Conservation (phyloP, 176 grass and related monocot species). For the Urochloa ruziziensis region DNA sequence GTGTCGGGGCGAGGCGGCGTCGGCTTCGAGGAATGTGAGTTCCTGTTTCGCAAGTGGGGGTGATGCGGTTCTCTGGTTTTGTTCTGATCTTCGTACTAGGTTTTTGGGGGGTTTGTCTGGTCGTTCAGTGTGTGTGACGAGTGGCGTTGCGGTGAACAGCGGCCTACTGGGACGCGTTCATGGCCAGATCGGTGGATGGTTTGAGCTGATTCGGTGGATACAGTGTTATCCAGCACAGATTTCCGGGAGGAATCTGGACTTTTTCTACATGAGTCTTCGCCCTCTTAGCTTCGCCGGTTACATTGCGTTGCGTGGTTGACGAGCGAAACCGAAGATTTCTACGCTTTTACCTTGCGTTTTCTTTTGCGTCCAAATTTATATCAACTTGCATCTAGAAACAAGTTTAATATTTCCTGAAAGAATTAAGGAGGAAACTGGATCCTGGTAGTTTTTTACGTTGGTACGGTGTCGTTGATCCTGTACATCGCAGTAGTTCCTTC, state of each 20-base stretch:
- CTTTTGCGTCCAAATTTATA: not conserved
- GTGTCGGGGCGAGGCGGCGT: not conserved
- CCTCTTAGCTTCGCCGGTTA: not conserved
- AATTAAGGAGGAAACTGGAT: not conserved
- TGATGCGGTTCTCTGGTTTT: not conserved
- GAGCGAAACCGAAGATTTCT: not conserved
- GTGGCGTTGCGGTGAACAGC: not conserved
- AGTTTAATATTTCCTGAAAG: not conserved
- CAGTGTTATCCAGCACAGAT: not conserved
- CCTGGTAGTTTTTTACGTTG: not conserved
- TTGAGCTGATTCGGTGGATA: not conserved
- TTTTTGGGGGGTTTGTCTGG: not conserved
- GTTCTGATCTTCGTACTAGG: not conserved
- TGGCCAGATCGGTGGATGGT: slow-evolving; percentile 33
- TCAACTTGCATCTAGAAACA: not conserved
- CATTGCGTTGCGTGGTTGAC: slow-evolving; percentile 34
- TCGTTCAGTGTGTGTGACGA: not conserved
- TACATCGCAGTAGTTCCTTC: not conserved
- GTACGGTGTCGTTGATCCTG: not conserved
- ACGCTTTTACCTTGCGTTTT: not conserved
- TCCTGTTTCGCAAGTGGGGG: not conserved
- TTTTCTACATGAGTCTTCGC: not conserved
- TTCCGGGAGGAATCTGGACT: slow-evolving; percentile 9
- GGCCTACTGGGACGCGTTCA: not conserved
- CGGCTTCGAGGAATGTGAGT: slow-evolving; percentile 42